Percentiles rank a stretch among this genome's conserved stretches.
phyloP scores from a whole-genome alignment of 352 stramenopile genomes.

The Globisporangium irregulare region DNA sequence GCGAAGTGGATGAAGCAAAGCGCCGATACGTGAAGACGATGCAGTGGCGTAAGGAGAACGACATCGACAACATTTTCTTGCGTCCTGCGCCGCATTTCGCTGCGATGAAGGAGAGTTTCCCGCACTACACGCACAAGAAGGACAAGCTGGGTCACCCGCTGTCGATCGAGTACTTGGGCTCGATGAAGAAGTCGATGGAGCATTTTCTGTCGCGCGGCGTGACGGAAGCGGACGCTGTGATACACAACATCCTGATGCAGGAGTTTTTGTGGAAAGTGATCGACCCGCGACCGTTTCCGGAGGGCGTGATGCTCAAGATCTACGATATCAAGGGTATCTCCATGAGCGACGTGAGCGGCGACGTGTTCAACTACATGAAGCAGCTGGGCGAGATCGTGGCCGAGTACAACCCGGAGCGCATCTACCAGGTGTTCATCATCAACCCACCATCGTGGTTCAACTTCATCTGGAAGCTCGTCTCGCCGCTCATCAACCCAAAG shows the following conservation, averaged over 20 bases:
- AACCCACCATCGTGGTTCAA: slow-evolving; percentile 77
- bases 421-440: slow-evolving; percentile 72
- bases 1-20: slow-evolving; percentile 66
- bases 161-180: slow-evolving; percentile 54
- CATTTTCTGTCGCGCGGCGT: slow-evolving; percentile 51
- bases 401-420: slow-evolving; percentile 71
- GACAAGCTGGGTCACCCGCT: slow-evolving; percentile 58
- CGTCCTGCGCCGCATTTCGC: slow-evolving; percentile 51
- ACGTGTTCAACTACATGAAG: slow-evolving; percentile 74
- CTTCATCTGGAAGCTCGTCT: slow-evolving; percentile 77
- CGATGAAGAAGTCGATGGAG: slow-evolving; percentile 59
- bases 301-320: slow-evolving; percentile 69
- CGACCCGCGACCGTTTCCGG: slow-evolving; percentile 51
- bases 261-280: slow-evolving; percentile 73
- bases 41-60: slow-evolving; percentile 65
- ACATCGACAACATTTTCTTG: slow-evolving; percentile 67
- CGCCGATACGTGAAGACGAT: slow-evolving; percentile 54
- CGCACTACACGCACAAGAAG: slow-evolving; percentile 67
- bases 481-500: slow-evolving; percentile 67
- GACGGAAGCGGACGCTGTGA: slow-evolving; percentile 53
- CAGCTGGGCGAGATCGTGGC: slow-evolving; percentile 54
- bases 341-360: slow-evolving; percentile 63
- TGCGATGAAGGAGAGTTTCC: slow-evolving; percentile 60
- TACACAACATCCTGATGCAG: slow-evolving; percentile 63
- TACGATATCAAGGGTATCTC: slow-evolving; percentile 76